Evolutionary conservation across 257 asterid genomes (phyloP), one percentile per base, ranked within the genome.

Genomic region (Cinchona pubescens): DNA sequence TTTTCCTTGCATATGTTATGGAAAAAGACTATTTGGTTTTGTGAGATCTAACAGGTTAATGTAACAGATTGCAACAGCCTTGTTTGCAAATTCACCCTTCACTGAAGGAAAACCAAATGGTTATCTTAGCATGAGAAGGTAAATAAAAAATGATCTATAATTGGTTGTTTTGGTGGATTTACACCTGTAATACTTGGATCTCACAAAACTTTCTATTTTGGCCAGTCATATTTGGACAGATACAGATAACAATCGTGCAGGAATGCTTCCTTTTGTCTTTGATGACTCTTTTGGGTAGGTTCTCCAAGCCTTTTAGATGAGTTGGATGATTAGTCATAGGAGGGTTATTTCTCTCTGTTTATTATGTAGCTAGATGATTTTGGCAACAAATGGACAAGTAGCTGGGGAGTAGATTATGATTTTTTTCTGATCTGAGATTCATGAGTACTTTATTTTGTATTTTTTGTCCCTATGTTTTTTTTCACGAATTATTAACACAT

Each of bases 181-280:
- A 19, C 62, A 38, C 58, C 63, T 71, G 23, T 67, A 55, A 72
- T 79, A 34, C 79, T 42, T 4, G 48, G 75, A 73, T 67, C 56
- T 82, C 25, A 53, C 27, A 11, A 76, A 60, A 66, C n/a, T 35
- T 48, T 83, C 64, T 79, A 35, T 76, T 51, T 78, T 75, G 71
- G 56, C 74, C 96, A 95, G 99, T 85, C 99, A 92, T 76, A 92
- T 91, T 75, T 95, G 99, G 99, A 91, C 98, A 1, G 99, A 95
- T 84, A 95, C 99, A 51, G 99, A 95, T 83, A 90, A 86, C 58
- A 73, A 89, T 77, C 99, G 98, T 11, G 69, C 98, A 67, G 99
- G 99, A 85, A 92, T 95, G 98, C 97, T 95, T 80, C 99, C 99
- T n/a, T 92, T 95, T 72, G 99, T 95, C 74, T 95, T 95, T 85